These are phyloP conservation scores for Fusarium ramigenum DNA, from an alignment of 2,329 filamentous ascomycete genomes.

Conservation along the genomic window DNA sequence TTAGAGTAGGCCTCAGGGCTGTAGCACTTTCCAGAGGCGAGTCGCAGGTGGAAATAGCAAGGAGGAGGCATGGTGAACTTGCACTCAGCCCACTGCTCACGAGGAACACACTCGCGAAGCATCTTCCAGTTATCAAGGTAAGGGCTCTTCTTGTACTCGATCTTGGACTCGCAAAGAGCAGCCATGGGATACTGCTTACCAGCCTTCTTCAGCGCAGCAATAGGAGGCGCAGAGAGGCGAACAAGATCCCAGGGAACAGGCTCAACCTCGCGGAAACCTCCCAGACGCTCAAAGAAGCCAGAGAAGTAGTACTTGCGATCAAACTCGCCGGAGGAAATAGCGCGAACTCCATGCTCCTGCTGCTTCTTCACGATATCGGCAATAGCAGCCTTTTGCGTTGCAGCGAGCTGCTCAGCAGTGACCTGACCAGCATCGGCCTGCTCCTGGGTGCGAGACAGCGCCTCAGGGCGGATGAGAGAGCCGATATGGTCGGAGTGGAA, in stretches of 20 bases:
- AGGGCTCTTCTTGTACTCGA: slow-evolving; percentile 52
- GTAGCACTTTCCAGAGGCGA: slow-evolving; percentile 63
- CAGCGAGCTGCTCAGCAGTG: slow-evolving; percentile 56
- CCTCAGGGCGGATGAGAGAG: slow-evolving; percentile 72
- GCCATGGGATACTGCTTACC: slow-evolving; percentile 53
- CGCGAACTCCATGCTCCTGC: slow-evolving; percentile 68
- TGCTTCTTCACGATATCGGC: slow-evolving; percentile 72
- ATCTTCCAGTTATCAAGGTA: slow-evolving; percentile 56
- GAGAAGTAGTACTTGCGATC: slow-evolving; percentile 60
- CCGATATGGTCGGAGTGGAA: slow-evolving; percentile 80
- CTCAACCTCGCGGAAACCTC: slow-evolving; percentile 50
- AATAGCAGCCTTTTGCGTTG: slow-evolving; percentile 70
- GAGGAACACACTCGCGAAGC: slow-evolving; percentile 56
- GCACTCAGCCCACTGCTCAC: slow-evolving; percentile 68
- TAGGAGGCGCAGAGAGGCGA: slow-evolving; percentile 51
- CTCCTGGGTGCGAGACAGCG: slow-evolving; percentile 63
- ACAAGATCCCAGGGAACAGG: slow-evolving; percentile 52
- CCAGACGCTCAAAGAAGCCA: slow-evolving; percentile 59
- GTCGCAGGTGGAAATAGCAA: slow-evolving; percentile 70
- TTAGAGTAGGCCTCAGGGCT: slow-evolving; percentile 60
- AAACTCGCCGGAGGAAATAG: slow-evolving; percentile 77
- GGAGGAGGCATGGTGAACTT: slow-evolving; percentile 75
- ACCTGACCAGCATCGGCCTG: slow-evolving; percentile 60
- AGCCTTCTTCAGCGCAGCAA: slow-evolving; percentile 51
- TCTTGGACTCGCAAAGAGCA: slow-evolving; percentile 54